Evolutionary conservation across 306 rosid species (phyloP).

Genomic region (Trichosanthes cucumerina): DNA sequence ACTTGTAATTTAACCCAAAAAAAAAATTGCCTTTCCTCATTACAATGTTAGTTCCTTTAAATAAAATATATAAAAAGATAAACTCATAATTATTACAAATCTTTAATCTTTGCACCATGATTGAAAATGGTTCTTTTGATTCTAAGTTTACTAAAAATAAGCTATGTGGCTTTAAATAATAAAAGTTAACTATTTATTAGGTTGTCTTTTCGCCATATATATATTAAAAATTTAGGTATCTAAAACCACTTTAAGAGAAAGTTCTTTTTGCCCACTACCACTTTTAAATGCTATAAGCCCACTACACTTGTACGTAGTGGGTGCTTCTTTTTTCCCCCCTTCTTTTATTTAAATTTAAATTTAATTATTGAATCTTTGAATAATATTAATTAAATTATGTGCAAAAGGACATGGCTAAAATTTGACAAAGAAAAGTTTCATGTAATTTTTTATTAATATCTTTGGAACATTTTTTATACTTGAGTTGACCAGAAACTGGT

Average conservation of each 20-base stretch:
- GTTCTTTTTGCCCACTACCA: slow-evolving; percentile 1
- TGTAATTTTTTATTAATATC: neutral
- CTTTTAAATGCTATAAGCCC: neutral
- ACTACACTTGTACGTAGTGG: neutral
- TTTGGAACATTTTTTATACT: neutral
- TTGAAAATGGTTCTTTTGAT: neutral
- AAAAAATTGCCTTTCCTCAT: too few species aligned
- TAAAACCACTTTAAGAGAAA: neutral
- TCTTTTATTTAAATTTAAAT: neutral
- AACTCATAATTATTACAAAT: neutral
- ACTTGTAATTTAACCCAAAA: too few species aligned
- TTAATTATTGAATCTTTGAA: neutral
- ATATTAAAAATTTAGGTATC: slow-evolving; percentile 1
- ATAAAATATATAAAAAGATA: too few species aligned
- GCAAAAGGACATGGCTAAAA: neutral
- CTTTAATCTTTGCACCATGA: too few species aligned
- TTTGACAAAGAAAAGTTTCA: neutral
- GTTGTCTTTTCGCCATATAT: neutral
- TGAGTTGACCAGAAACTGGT: neutral
- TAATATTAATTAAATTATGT: neutral
- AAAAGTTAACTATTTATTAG: neutral
- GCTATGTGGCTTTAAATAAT: neutral
- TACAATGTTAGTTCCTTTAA: too few species aligned
- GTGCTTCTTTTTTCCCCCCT: neutral
- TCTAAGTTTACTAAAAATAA: neutral